phyloP scores from a whole-genome alignment of 2,329 filamentous ascomycete genomes.

The Microdochium bolleyi region DNA sequence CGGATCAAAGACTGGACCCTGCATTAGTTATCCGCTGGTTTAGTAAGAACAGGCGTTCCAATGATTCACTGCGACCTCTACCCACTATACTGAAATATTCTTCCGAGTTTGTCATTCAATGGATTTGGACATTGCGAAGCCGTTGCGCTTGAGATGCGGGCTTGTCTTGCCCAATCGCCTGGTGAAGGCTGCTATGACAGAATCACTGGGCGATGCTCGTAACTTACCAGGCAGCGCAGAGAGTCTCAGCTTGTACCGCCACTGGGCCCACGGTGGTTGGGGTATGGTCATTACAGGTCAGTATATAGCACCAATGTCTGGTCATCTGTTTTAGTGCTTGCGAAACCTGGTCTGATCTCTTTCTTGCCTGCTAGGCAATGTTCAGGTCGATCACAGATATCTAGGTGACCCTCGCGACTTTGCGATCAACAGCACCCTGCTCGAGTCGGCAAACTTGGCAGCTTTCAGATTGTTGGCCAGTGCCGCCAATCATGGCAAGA shows the following conservation, averaged over 20 bases:
- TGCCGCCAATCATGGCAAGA: slow-evolving; percentile 19
- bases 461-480: slow-evolving; percentile 29
- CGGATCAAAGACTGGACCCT: no score
- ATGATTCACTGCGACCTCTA: no score
- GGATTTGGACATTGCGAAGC: slow-evolving; percentile 12
- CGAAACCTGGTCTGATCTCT: no score
- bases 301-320: no score
- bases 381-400: slow-evolving; percentile 24
- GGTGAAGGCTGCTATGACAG: slow-evolving; percentile 41
- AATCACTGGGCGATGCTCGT: slow-evolving; percentile 29
- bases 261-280: no score
- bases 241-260: slow-evolving; percentile 22
- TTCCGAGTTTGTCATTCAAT: no score
- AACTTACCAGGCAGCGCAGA: slow-evolving; percentile 30
- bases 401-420: slow-evolving; percentile 26
- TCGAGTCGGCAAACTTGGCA: slow-evolving; percentile 17
- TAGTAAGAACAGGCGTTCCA: no score
- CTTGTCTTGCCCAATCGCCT: slow-evolving; percentile 48
- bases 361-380: slow-evolving; percentile 2
- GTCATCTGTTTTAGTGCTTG: no score
- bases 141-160: slow-evolving; percentile 36
- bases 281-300: no score
- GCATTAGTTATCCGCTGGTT: no score
- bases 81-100: no score
- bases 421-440: slow-evolving; percentile 19